A percentile compares a stretch with the other conserved stretches of the same genome.
Evolutionary conservation across 1,284 basidiomycete genomes (phyloP).

Genomic region (Caloboletus inedulis): DNA sequence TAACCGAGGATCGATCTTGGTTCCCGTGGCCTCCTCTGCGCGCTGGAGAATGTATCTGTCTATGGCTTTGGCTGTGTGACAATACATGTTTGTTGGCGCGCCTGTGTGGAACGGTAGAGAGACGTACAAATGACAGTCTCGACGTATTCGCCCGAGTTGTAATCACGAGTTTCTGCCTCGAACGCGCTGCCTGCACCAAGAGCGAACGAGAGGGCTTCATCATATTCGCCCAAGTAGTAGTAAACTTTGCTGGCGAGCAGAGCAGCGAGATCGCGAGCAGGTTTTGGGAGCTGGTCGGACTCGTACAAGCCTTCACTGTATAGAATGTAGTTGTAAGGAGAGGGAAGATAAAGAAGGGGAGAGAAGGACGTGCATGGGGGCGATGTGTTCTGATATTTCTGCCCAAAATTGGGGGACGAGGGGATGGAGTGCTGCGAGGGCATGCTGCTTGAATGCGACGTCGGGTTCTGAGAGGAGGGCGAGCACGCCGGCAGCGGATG

Average conservation of each 20-base stretch:
- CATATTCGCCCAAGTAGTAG: conserved; percentile 91
- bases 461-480: conserved; percentile 88
- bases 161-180: conserved; percentile 63
- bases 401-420: conserved; percentile 95
- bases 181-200: conserved; percentile 87
- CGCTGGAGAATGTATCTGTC: conserved; percentile 80
- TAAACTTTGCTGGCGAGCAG: conserved; percentile 93
- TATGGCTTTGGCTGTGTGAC: conserved; percentile 78
- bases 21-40: conserved; percentile 46
- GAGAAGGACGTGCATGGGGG: conserved; percentile 67
- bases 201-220: conserved; percentile 91
- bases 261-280: conserved; percentile 78
- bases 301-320: conserved; percentile 87
- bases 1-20: conserved; percentile 74
- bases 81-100: conserved; percentile 6
- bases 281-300: conserved; percentile 66
- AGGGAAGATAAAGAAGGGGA: conserved; percentile 9
- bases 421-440: conserved; percentile 76
- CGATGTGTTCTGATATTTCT: conserved; percentile 93
- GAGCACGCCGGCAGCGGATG: conserved; percentile 85
- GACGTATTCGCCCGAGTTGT: conserved; percentile 79
- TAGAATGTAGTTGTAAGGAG: conserved; percentile 11
- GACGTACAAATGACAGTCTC: conserved; percentile 90
- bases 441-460: conserved; percentile 83
- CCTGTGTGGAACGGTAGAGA: background rate